These are phyloP conservation scores for Prosopis cineraria DNA, from an alignment of 306 rosid genomes.

Conservation along the genomic window DNA sequence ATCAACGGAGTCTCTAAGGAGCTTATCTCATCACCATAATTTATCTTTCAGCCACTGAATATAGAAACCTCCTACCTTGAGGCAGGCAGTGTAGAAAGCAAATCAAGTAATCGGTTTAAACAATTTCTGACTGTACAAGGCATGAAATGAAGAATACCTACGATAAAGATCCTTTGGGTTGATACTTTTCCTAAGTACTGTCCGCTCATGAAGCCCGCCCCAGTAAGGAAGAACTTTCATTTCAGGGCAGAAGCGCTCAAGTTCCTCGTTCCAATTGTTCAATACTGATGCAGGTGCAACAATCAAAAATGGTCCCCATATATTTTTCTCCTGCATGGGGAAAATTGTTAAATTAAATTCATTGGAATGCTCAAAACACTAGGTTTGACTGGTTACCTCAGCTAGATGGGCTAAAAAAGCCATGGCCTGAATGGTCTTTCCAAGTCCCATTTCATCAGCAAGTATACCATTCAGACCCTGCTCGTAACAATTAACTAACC, in stretches of 20 bases:
- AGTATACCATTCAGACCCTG: conserved; percentile 99
- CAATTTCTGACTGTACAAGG: conserved; percentile 15
- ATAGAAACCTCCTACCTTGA: not conserved
- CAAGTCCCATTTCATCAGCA: conserved; percentile 99
- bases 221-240: conserved; percentile 91
- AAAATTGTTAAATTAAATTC: conserved; percentile 39
- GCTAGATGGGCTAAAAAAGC: conserved; percentile 97
- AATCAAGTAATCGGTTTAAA: not conserved
- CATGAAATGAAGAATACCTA: conserved; percentile 55
- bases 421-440: conserved; percentile 99
- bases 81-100: not conserved
- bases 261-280: conserved; percentile 99
- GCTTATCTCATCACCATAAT: conserved; percentile 10
- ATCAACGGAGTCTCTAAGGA: not conserved
- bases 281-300: conserved; percentile 99
- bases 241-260: conserved; percentile 95
- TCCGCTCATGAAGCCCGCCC: conserved; percentile 89
- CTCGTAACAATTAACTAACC: conserved; percentile 99
- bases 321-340: conserved; percentile 83
- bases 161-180: conserved; percentile 91
- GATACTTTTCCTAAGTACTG: conserved; percentile 87
- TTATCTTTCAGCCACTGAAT: too few species aligned
- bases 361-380: conserved; percentile 25
- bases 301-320: conserved; percentile 98
- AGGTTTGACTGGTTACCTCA: conserved; percentile 63